Conservation (phyloP, 2,329 filamentous ascomycete genomes). For the Ophidiomyces ophidiicola region DNA sequence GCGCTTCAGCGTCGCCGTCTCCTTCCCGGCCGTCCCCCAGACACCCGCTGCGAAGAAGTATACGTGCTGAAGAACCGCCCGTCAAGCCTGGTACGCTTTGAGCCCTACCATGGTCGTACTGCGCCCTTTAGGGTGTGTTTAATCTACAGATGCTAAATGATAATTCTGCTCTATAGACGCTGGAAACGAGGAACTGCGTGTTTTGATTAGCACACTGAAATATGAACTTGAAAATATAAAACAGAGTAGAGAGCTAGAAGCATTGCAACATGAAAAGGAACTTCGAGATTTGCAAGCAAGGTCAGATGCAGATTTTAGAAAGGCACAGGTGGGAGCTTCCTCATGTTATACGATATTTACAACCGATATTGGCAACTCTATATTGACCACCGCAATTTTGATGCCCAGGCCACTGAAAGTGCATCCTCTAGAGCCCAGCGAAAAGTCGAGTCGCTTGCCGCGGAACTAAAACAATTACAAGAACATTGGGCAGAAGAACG, state of each 20-base stretch:
- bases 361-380: neutral
- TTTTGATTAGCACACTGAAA: conserved; percentile 73
- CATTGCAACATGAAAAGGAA: conserved; percentile 70
- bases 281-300: conserved; percentile 65
- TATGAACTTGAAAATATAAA: conserved; percentile 81
- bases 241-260: conserved; percentile 71
- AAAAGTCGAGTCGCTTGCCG: conserved; percentile 43
- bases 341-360: conserved; percentile 5
- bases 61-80: conserved; percentile 24
- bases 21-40: conserved; percentile 26
- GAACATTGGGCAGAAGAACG: conserved; percentile 46
- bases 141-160: neutral
- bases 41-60: conserved; percentile 28
- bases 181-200: conserved; percentile 66
- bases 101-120: neutral
- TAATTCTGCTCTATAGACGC: conserved; percentile 21
- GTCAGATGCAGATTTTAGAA: conserved; percentile 75
- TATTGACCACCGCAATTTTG: no score
- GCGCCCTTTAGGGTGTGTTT: no score
- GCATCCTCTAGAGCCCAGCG: conserved; percentile 39
- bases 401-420: conserved; percentile 43
- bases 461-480: conserved; percentile 44
- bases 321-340: conserved; percentile 38
- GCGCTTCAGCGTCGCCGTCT: conserved; percentile 43
- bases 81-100: conserved; percentile 26